phyloP scores from a whole-genome alignment of 2,329 filamentous ascomycete genomes.

The Fusarium duplospermum region DNA sequence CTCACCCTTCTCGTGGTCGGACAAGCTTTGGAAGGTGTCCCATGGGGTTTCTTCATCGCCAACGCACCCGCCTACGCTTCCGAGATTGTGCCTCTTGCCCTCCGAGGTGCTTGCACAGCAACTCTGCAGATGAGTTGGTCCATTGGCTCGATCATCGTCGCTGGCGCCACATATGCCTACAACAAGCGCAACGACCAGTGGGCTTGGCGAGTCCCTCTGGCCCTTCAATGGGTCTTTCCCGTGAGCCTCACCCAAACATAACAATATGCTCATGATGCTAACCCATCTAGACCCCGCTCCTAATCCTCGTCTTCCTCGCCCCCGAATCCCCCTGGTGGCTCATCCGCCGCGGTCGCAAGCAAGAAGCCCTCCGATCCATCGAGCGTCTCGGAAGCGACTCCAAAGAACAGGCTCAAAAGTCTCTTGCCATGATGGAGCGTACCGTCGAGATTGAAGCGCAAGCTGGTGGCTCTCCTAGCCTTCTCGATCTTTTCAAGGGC shows the following conservation, averaged over 20 bases:
- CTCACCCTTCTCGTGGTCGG: conserved; percentile 57
- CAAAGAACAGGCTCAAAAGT: conserved; percentile 42
- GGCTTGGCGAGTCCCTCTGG: conserved; percentile 58
- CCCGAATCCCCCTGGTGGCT: conserved; percentile 66
- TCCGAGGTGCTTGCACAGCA: conserved; percentile 66
- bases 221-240: conserved; percentile 68
- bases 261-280: background rate
- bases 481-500: conserved; percentile 64
- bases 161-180: conserved; percentile 64
- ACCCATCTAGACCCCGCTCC: conserved; percentile 50
- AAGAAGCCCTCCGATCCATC: conserved; percentile 57
- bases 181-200: conserved; percentile 48
- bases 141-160: conserved; percentile 69
- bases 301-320: conserved; percentile 60
- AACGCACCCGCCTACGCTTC: conserved; percentile 69
- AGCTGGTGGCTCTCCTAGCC: conserved; percentile 54
- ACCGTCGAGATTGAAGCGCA: conserved; percentile 61
- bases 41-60: conserved; percentile 71
- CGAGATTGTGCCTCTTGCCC: conserved; percentile 67
- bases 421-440: conserved; percentile 68
- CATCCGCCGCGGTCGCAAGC: conserved; percentile 56
- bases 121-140: conserved; percentile 73
- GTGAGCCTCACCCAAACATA: conserved; percentile 30
- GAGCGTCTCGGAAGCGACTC: conserved; percentile 55
- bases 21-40: conserved; percentile 68